These are phyloP conservation scores for Microdochium bolleyi DNA, from an alignment of 2,329 filamentous ascomycete species.

Conservation along the genomic window DNA sequence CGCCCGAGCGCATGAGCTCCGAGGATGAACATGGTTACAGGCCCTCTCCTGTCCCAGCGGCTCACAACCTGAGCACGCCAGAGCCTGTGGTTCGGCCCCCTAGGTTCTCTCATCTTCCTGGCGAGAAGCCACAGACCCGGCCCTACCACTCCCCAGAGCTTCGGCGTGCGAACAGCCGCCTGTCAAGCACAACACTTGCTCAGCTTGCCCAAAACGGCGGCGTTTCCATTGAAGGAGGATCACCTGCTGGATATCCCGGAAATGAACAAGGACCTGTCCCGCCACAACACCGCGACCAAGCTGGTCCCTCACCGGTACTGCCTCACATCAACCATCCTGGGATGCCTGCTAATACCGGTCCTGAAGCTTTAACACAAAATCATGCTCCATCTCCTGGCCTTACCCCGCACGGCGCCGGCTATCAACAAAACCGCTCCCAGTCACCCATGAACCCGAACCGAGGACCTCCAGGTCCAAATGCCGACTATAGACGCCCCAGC, in stretches of 20 bases:
- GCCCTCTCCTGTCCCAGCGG: constrained; percentile 8
- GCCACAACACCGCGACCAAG: constrained; percentile 22
- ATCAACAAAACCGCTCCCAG: constrained; percentile 31
- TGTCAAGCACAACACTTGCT: constrained; percentile 73
- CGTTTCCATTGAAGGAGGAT: constrained; percentile 25
- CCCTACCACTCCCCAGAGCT: constrained; percentile 72
- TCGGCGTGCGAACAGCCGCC: constrained; percentile 71
- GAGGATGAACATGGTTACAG: constrained; percentile 44
- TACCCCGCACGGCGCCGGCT: constrained; percentile 30
- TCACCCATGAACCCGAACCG: constrained; percentile 32
- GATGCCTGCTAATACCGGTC: constrained; percentile 46
- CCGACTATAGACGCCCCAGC: constrained; percentile 17
- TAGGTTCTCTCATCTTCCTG: constrained; percentile 67
- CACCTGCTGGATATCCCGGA: not conserved
- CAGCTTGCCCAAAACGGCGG: constrained; percentile 69
- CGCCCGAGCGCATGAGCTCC: constrained; percentile 47
- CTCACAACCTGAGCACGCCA: constrained; percentile 36
- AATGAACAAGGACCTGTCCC: constrained; percentile 4
- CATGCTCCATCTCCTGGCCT: constrained; percentile 26
- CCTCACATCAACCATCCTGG: constrained; percentile 38
- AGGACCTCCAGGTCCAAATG: constrained; percentile 19
- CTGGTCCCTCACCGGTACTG: constrained; percentile 40
- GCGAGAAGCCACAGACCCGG: constrained; percentile 59
- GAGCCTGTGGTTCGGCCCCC: constrained; percentile 74
- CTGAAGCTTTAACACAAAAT: constrained; percentile 40